Evolutionary conservation across 805 yeast species (phyloP).

Genomic region (Candida khao-thaluensis): DNA sequence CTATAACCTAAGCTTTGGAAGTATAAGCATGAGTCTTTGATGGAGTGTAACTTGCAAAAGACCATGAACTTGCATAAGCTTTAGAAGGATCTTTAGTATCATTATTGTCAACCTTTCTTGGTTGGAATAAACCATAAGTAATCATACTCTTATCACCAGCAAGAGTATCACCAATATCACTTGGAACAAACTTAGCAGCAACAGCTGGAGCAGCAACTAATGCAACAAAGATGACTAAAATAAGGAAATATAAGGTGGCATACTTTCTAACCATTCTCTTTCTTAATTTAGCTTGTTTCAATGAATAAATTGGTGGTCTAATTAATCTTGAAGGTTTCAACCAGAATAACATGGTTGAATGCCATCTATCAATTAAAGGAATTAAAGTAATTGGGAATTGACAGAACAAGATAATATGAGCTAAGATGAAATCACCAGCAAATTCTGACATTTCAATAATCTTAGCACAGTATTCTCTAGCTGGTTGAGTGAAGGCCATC

Average conservation of each 20-base stretch:
- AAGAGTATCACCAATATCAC: constrained; percentile 29
- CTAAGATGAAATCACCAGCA: constrained; percentile 93
- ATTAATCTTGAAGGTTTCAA: constrained; percentile 94
- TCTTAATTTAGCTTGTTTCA: constrained; percentile 93
- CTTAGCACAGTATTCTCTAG: constrained; percentile 94
- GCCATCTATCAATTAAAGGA: constrained; percentile 95
- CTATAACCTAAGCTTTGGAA: constrained; percentile 44
- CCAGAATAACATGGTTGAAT: constrained; percentile 98
- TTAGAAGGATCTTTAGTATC: constrained; percentile 63
- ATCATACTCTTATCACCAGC: constrained; percentile 29
- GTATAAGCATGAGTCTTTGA: constrained; percentile 55
- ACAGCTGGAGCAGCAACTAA: constrained; percentile 90
- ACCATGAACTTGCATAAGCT: constrained; percentile 44
- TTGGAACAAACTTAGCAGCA: constrained; percentile 59
- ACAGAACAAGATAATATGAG: constrained; percentile 81
- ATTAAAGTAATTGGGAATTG: constrained; percentile 84
- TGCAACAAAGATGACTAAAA: constrained; percentile 68
- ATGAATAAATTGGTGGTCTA: constrained; percentile 95
- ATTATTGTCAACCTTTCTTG: constrained; percentile 75
- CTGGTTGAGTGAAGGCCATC: constrained; percentile 93
- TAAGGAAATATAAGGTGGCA: constrained; percentile 71
- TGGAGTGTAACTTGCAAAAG: constrained; percentile 38
- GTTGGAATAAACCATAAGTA: constrained; percentile 77
- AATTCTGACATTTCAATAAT: constrained; percentile 91
- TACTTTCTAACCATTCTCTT: constrained; percentile 97